Percentiles rank a stretch among this genome's conserved stretches.
phyloP scores from a whole-genome alignment of 228 moss, liverwort and hornwort species.

The Sphagnum magellanicum region DNA sequence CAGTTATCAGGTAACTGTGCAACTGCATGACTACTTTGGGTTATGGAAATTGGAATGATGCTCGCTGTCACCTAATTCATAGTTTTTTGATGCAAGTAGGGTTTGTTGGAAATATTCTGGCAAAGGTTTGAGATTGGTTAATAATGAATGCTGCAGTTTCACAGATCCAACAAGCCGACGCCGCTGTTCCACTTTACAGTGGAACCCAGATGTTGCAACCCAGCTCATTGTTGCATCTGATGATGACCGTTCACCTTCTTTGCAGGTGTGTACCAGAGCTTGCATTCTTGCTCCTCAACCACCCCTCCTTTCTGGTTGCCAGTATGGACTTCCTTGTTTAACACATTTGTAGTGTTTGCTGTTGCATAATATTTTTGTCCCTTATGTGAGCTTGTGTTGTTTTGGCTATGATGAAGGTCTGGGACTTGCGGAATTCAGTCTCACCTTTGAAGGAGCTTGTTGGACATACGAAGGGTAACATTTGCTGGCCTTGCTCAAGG shows the following conservation, averaged over 20 bases:
- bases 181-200: constrained; percentile 89
- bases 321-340: too few relatives aligned
- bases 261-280: constrained; percentile 47
- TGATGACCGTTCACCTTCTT: constrained; percentile 88
- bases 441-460: constrained; percentile 84
- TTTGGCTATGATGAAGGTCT: constrained; percentile 46
- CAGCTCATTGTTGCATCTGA: constrained; percentile 94
- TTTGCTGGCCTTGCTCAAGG: not conserved
- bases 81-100: too few relatives aligned
- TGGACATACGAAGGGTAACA: constrained; percentile 75
- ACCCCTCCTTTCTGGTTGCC: too few relatives aligned
- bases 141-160: constrained; percentile 41
- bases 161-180: constrained; percentile 85
- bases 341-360: too few relatives aligned
- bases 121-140: too few relatives aligned
- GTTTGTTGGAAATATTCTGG: too few relatives aligned
- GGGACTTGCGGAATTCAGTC: constrained; percentile 92
- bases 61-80: not conserved
- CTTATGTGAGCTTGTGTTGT: not conserved
- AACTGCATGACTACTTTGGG: not conserved
- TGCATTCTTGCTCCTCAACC: not conserved
- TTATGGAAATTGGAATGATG: not conserved
- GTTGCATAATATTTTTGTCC: not conserved
- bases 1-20: constrained; percentile 69
- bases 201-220: constrained; percentile 96